Evolutionary conservation across 306 rosid species (phyloP).

Genomic region (Vicia sativa): DNA sequence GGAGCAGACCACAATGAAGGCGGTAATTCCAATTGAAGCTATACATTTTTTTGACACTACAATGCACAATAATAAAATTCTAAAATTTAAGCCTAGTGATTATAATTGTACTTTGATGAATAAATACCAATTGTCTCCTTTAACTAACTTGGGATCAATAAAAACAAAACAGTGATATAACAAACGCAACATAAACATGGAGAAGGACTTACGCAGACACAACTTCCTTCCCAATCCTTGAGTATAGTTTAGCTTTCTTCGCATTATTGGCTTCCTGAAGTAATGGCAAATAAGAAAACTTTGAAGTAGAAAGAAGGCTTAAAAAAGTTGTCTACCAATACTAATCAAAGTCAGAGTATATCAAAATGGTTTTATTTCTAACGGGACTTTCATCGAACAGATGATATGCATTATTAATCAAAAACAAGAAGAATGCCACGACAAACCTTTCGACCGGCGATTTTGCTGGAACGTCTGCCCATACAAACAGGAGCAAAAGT

Average conservation of each 20-base stretch:
- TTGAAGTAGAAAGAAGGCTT: not conserved
- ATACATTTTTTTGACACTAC: not conserved
- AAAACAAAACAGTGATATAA: not conserved
- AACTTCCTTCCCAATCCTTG: conserved; percentile 88
- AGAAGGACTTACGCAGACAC: conserved; percentile 81
- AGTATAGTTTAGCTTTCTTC: conserved; percentile 58
- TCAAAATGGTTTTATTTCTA: not conserved
- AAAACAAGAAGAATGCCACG: too few species aligned
- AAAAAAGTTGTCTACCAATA: conserved; percentile 8
- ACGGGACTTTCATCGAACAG: conserved; percentile 53
- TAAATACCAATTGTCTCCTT: not conserved
- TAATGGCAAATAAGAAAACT: not conserved
- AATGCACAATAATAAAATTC: not conserved
- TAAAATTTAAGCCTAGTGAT: not conserved
- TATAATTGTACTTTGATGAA: not conserved
- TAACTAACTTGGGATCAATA: conserved; percentile 20
- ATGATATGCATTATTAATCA: conserved; percentile 31
- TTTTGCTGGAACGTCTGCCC: conserved; percentile 95
- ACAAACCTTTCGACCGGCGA: conserved; percentile 90
- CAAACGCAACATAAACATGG: not conserved
- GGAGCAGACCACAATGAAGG: too few species aligned
- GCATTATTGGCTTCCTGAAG: conserved; percentile 1
- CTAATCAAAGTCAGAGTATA: not conserved
- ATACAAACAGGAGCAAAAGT: conserved; percentile 67
- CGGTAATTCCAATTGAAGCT: not conserved